phyloP scores from a whole-genome alignment of 768 basidiomycete species.

The Mycena galopus region DNA sequence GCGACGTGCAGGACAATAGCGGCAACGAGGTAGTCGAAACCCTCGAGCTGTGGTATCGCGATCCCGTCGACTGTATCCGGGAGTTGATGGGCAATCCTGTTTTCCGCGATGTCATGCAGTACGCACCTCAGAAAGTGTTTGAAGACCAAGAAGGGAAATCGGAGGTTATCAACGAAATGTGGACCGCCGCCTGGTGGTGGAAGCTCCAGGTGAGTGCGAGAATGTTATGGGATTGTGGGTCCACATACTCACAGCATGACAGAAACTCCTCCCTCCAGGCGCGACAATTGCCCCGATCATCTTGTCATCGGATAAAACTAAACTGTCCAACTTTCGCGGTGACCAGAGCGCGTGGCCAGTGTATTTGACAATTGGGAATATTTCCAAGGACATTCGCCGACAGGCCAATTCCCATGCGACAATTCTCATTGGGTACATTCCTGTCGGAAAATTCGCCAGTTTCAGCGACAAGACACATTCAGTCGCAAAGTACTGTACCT shows the following conservation, averaged over 20 bases:
- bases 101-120: background rate
- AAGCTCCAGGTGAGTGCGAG: background rate
- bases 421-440: background rate
- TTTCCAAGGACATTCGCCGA: background rate
- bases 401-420: background rate
- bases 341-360: background rate
- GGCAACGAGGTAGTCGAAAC: background rate
- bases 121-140: background rate
- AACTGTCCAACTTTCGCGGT: background rate
- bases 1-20: background rate
- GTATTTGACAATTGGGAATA: background rate
- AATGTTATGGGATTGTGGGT: background rate
- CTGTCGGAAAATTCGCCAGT: background rate
- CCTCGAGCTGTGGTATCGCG: background rate
- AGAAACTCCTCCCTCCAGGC: background rate
- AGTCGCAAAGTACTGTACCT: background rate
- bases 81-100: background rate
- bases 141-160: background rate
- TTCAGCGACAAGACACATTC: background rate
- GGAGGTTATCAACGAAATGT: background rate
- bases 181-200: background rate
- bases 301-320: background rate
- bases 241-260: background rate
- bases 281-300: background rate
- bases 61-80: background rate